These are phyloP conservation scores for Taphrina deformans DNA, from an alignment of 1,139 yeast genomes.

Conservation along the genomic window DNA sequence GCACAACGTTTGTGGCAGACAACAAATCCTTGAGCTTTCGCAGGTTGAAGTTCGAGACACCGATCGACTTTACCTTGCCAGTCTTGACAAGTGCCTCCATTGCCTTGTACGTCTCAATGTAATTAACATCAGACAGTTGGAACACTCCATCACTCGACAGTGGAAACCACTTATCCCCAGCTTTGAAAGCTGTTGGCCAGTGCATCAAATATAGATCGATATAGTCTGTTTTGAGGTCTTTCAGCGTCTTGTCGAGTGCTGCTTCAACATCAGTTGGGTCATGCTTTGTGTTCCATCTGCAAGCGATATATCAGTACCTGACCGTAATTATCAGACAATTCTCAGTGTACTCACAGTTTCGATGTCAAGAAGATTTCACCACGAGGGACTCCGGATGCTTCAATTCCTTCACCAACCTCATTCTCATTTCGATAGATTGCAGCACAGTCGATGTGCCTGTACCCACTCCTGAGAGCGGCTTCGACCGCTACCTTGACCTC, in stretches of 20 bases:
- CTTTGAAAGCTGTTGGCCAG: constrained; percentile 70
- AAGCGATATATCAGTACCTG: background rate
- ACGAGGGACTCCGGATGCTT: constrained; percentile 69
- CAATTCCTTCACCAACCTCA: constrained; percentile 59
- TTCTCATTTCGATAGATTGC: constrained; percentile 40
- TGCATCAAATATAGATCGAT: constrained; percentile 82
- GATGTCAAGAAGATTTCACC: constrained; percentile 75
- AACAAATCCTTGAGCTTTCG: constrained; percentile 57
- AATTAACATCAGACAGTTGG: constrained; percentile 41
- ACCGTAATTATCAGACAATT: no score
- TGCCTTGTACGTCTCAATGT: constrained; percentile 66
- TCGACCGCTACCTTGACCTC: constrained; percentile 62
- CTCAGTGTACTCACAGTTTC: constrained; percentile 54
- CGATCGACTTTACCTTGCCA: constrained; percentile 67
- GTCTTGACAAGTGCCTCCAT: constrained; percentile 61
- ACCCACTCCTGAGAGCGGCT: constrained; percentile 65
- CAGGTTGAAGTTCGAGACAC: constrained; percentile 74
- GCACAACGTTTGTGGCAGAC: constrained; percentile 55
- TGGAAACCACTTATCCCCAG: constrained; percentile 50
- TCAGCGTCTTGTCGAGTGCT: constrained; percentile 63
- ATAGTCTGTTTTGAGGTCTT: constrained; percentile 70
- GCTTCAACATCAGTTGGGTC: constrained; percentile 43
- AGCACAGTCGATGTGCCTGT: constrained; percentile 59
- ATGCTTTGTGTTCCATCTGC: background rate
- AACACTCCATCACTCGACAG: constrained; percentile 48